Conservation (phyloP, 148 eudicot species). For the Rhododendron ovatum region DNA sequence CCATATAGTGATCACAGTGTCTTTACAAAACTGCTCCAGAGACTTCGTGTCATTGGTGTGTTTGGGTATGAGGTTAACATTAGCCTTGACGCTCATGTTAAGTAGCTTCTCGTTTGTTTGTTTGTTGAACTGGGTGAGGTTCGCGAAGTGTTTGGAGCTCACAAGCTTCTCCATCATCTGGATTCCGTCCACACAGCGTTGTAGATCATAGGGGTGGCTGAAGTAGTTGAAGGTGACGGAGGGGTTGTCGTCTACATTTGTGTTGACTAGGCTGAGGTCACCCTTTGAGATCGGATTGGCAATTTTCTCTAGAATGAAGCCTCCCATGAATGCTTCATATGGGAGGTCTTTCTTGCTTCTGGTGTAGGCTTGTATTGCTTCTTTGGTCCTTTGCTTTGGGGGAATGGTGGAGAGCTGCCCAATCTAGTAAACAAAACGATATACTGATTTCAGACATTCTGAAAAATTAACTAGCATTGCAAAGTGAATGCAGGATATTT, state of each 20-base stretch:
- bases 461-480: background rate
- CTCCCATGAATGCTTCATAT: slow-evolving; percentile 72
- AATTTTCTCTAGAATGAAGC: slow-evolving; percentile 77
- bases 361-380: slow-evolving; percentile 60
- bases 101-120: slow-evolving; percentile 44
- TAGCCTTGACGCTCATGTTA: slow-evolving; percentile 72
- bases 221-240: slow-evolving; percentile 85
- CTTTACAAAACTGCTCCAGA: slow-evolving; percentile 78
- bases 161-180: slow-evolving; percentile 47
- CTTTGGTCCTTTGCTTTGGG: slow-evolving; percentile 71
- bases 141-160: slow-evolving; percentile 39
- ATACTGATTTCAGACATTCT: background rate
- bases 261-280: slow-evolving; percentile 47
- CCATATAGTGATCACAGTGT: slow-evolving; percentile 89
- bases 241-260: slow-evolving; percentile 61
- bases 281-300: slow-evolving; percentile 69
- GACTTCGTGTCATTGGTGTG: slow-evolving; percentile 65
- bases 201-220: slow-evolving; percentile 62
- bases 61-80: slow-evolving; percentile 67
- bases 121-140: slow-evolving; percentile 37
- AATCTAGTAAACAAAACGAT: slow-evolving; percentile 33
- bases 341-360: slow-evolving; percentile 53
- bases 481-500: background rate
- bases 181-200: slow-evolving; percentile 63
- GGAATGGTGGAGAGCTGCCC: slow-evolving; percentile 94